A percentile compares a stretch with the other conserved stretches of the same genome.
phyloP scores from a whole-genome alignment of 306 rosid genomes.

The Boehmeria nivea region DNA sequence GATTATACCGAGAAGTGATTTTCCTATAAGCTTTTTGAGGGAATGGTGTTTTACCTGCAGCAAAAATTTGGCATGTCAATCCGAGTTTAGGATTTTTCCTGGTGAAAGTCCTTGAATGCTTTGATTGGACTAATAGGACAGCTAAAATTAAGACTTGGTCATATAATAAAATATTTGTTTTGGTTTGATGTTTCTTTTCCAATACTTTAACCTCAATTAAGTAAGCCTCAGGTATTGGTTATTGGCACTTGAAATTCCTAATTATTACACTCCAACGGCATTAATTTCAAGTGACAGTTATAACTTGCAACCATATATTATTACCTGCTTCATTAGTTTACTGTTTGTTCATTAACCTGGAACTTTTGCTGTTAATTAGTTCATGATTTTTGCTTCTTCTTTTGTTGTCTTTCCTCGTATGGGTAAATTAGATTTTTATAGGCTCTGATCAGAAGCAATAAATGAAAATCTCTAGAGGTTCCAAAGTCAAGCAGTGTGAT shows the following conservation, averaged over 20 bases:
- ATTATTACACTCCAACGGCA: not conserved
- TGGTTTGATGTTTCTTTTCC: slow-evolving; percentile 10
- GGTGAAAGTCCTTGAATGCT: no score
- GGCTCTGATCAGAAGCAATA: not conserved
- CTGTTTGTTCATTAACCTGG: not conserved
- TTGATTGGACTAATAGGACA: no score
- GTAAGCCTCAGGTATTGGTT: not conserved
- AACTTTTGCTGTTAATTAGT: not conserved
- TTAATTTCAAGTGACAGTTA: not conserved
- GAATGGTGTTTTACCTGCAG: no score
- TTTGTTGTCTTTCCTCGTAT: not conserved
- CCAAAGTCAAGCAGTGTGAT: not conserved
- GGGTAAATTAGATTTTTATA: not conserved
- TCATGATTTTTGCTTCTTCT: not conserved
- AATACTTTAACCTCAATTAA: not conserved
- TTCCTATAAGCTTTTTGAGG: no score
- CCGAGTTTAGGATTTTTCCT: no score
- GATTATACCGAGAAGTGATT: no score
- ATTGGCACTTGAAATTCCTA: not conserved
- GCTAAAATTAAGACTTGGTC: slow-evolving; percentile 13
- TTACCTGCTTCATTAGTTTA: not conserved
- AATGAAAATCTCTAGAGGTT: not conserved
- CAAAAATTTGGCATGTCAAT: no score
- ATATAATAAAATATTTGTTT: not conserved
- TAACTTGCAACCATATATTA: not conserved